Conservation (phyloP, 1,284 basidiomycete species). For the Anthracocystis walkeri region DNA sequence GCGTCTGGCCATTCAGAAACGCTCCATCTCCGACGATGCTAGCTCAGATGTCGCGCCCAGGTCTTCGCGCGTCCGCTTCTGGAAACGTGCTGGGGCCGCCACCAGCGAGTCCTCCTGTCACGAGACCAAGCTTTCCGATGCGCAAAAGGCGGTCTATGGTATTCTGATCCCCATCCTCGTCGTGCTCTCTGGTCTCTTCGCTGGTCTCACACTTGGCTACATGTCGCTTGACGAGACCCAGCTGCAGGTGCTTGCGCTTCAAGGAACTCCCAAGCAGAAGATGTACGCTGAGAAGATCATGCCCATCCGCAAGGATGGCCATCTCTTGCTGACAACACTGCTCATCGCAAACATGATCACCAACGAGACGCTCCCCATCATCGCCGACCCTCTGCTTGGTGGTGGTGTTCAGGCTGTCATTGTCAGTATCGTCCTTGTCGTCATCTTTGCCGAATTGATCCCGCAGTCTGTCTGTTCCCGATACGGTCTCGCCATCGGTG, state of each 20-base stretch:
- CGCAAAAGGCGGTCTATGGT: conserved; percentile 57
- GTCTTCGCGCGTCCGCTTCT: conserved; percentile 26
- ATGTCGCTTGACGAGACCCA: conserved; percentile 94
- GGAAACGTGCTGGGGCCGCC: conserved; percentile 33
- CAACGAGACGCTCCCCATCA: conserved; percentile 81
- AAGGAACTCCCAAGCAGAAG: conserved; percentile 84
- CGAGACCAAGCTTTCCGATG: conserved; percentile 30
- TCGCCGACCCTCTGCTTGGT: conserved; percentile 86
- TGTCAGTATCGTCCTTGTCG: conserved; percentile 66
- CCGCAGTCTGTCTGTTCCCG: conserved; percentile 74
- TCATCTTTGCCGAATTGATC: conserved; percentile 88
- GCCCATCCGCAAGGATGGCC: conserved; percentile 78
- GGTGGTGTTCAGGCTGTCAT: conserved; percentile 79
- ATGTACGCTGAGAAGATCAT: conserved; percentile 84
- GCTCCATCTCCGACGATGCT: conserved; percentile 1
- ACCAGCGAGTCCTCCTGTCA: conserved; percentile 9
- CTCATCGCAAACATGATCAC: conserved; percentile 69
- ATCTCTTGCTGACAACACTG: conserved; percentile 66
- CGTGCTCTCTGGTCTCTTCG: conserved; percentile 75
- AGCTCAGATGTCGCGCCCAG: neutral
- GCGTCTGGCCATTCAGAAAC: conserved; percentile 28
- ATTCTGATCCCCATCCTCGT: conserved; percentile 75
- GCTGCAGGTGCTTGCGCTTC: conserved; percentile 84
- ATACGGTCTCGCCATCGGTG: conserved; percentile 69
- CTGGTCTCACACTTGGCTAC: conserved; percentile 85